Evolutionary conservation across 169 alveolate species (phyloP).

Genomic region (Eimeria praecox): DNA sequence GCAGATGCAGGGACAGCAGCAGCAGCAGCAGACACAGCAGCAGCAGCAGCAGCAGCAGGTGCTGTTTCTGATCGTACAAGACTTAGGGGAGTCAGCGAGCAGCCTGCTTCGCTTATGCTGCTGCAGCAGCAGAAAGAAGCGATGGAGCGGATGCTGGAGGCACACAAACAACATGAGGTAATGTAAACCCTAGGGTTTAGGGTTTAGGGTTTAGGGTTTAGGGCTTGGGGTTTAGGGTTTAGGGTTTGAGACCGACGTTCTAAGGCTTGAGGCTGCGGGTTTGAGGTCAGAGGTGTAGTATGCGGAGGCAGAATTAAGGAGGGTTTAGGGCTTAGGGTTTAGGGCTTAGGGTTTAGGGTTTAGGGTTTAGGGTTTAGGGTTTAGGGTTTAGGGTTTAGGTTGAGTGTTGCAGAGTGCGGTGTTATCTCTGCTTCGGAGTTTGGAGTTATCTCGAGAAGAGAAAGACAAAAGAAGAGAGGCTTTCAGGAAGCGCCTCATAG

Average conservation of each 20-base stretch:
- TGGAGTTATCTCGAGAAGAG: slow-evolving; percentile 1
- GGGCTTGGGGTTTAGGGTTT: slow-evolving; percentile 22
- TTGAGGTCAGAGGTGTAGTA: not conserved
- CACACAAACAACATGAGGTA: slow-evolving; percentile 45
- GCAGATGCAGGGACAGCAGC: not conserved
- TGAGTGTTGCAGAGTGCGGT: not conserved
- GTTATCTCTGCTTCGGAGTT: not conserved
- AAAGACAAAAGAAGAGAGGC: not conserved
- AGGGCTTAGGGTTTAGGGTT: not conserved
- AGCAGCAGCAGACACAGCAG: not conserved
- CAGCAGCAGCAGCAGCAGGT: not conserved
- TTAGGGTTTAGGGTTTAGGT: not conserved
- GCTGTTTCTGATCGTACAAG: not conserved
- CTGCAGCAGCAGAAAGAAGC: slow-evolving; percentile 24
- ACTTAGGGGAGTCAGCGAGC: not conserved
- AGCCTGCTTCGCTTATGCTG: not conserved
- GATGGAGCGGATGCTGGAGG: slow-evolving; percentile 18
- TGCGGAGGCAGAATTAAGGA: not conserved
- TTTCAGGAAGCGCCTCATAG: not conserved
- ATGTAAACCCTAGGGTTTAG: not conserved
- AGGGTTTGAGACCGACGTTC: not conserved
- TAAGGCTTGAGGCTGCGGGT: not conserved
- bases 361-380: slow-evolving; percentile 3
- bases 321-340: not conserved
- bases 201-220: slow-evolving; percentile 25